Evolutionary conservation across 2,329 filamentous ascomycete species (phyloP).

Genomic region (Neonectria punicea): DNA sequence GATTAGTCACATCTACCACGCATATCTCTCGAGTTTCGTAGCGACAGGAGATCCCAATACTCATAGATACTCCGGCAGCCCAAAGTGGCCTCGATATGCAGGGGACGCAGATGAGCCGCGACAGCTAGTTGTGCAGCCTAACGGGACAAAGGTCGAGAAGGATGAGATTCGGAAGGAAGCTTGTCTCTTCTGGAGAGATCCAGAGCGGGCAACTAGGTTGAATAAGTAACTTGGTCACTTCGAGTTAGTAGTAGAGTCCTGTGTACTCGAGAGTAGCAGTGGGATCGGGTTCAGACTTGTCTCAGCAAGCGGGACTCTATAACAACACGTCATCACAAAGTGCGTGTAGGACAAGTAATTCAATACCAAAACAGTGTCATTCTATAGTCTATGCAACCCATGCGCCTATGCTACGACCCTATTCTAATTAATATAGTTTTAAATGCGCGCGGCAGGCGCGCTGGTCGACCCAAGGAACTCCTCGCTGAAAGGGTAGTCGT

Average conservation of each 20-base stretch:
- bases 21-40: slow-evolving; percentile 52
- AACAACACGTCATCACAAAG: neutral
- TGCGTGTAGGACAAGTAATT: neutral
- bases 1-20: slow-evolving; percentile 50
- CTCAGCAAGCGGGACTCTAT: too few species aligned
- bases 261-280: too few species aligned
- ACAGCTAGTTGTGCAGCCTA: slow-evolving; percentile 48
- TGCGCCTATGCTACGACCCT: neutral
- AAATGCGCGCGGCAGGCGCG: slow-evolving; percentile 5
- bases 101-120: slow-evolving; percentile 16
- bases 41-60: slow-evolving; percentile 49
- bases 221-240: slow-evolving; percentile 48
- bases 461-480: slow-evolving; percentile 16
- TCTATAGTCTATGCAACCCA: neutral
- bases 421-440: neutral
- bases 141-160: slow-evolving; percentile 45
- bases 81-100: slow-evolving; percentile 31
- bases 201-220: slow-evolving; percentile 45
- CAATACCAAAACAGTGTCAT: neutral
- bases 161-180: slow-evolving; percentile 47
- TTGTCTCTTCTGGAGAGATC: slow-evolving; percentile 51
- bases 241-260: neutral
- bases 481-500: slow-evolving; percentile 45
- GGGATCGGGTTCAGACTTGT: too few species aligned
- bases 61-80: slow-evolving; percentile 33